These are phyloP conservation scores for Coffea humblotiana DNA, from an alignment of 305 asterid genomes.

Conservation along the genomic window DNA sequence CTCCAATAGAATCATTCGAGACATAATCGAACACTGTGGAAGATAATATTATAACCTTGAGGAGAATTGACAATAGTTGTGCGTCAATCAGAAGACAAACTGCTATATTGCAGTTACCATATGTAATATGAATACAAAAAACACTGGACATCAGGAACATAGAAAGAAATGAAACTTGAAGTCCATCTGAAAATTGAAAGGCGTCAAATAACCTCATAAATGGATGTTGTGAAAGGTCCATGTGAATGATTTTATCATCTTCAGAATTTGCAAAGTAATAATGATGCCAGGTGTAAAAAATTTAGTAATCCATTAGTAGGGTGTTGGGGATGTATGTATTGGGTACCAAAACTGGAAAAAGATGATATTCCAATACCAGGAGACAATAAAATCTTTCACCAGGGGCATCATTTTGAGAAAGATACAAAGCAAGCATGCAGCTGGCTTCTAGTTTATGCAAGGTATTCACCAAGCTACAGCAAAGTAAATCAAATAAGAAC, in stretches of 20 bases:
- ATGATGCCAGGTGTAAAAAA: neutral
- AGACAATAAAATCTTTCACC: neutral
- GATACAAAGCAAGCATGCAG: neutral
- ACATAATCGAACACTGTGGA: conserved; percentile 58
- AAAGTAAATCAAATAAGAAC: neutral
- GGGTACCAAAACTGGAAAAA: too few relatives aligned
- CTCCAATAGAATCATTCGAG: conserved; percentile 63
- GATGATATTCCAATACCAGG: too few relatives aligned
- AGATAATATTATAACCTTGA: conserved; percentile 24
- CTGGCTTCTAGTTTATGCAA: neutral
- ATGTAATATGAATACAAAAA: neutral
- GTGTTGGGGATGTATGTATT: too few relatives aligned
- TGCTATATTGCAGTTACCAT: neutral
- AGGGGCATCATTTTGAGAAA: neutral
- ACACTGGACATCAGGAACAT: neutral
- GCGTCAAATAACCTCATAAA: neutral
- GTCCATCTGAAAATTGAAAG: neutral
- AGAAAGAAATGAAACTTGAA: neutral
- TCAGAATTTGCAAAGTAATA: neutral
- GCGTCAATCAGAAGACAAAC: conserved; percentile 8
- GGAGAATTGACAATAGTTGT: conserved; percentile 17
- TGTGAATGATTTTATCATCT: too few relatives aligned
- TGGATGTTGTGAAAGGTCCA: neutral
- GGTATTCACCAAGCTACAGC: neutral
- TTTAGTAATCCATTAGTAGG: too few relatives aligned